Evolutionary conservation across 352 stramenopile genomes (phyloP), one percentile per base, ranked within the genome.

Genomic region (Bremia lactucae): DNA sequence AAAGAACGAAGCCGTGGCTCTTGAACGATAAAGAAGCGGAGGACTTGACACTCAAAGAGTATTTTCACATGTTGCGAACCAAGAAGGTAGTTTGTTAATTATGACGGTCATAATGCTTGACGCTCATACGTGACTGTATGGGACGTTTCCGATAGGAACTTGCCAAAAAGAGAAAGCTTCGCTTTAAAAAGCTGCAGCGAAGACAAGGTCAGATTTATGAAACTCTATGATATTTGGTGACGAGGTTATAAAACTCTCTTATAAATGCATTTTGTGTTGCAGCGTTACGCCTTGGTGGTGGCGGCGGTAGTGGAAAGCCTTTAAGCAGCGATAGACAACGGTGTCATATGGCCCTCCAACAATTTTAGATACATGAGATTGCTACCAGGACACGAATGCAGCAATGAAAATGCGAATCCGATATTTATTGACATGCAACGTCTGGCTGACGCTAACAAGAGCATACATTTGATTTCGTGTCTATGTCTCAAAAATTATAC

Each of bases 151-250:
- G 18, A 18, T 38, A 87, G 75, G 75, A 87, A 35, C 36, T 78
- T 35, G 65, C 79, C 35, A 62, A 71, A 2, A 86, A 86, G 58
- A 75, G 68, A 36, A 84, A 80, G 40, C 64, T 81, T 46, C 77
- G 75, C 13, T 65, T 79, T 34, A 85, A 84, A 59, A 87, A 86
- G 42, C 52, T 66, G 16, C 56, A 83, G 49, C 70, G 72, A 33
- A 60, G 70, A 51, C 68, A 83, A 63, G 75, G 70, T 78, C 23
- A 28, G 31, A 14, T 31, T 15, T 14, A 15, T 14, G 28, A 24
- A 19, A 36, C 22, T 21, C 21, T 13, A 24, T n/a, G n/a, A n/a
- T n/a, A n/a, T n/a, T n/a, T n/a, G n/a, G n/a, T n/a, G n/a, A n/a
- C n/a, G n/a, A n/a, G n/a, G n/a, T n/a, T n/a, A n/a, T n/a, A n/a